Base-by-base conservation (phyloP, 2,329 filamentous ascomycete species). In the Diaporthe amygdali region DNA sequence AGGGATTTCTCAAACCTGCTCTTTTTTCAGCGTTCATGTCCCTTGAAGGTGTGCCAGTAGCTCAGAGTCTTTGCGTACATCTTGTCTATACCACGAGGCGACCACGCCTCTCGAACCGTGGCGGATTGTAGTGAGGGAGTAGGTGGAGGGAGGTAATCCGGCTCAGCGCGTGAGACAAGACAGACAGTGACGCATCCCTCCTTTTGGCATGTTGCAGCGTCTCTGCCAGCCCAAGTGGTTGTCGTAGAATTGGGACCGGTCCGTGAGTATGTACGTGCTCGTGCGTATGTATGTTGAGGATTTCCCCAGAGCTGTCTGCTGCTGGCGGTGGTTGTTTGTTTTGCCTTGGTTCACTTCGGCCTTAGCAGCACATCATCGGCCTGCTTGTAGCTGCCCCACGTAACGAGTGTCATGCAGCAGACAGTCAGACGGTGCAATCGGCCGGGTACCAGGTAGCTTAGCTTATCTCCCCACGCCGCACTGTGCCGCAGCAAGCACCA, bases 1-100 rank as follows among this genome's bases (percentile, higher is more conserved):
- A 99, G 90, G 51, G 96, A 98, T 84, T 99, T 99, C 83, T 99
- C 96, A 85, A 99, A 99, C 96, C 95, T 98, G 74, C 2, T 32
- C 47, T 47, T 27, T n/a, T 56, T 73, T 81, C 71, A 81, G 79
- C 69, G n/a, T 12, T 22, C 20, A 41, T 17, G 17, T 9, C 32
- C 37, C 20, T 22, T 44, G 25, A 15, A 2, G 2, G 17, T 25
- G 15, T 7, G 37, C 9, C 17, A 1, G 12, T 47, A 30, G 47
- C 6, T 15, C n/a, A 27, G 30, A 17, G 1, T 14, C 27, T 39
- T 3, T 51, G 54, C 77, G 68, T 72, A 78, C 76, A 78, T 79
- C 72, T 74, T 68, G 69, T 72, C 68, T 66, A 39, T 44, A 47
- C 22, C 34, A 47, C 51, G 46, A 54, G 44, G 69, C 56, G 30